Conservation (phyloP, 1,284 basidiomycete species). For the Tilletia caries region DNA sequence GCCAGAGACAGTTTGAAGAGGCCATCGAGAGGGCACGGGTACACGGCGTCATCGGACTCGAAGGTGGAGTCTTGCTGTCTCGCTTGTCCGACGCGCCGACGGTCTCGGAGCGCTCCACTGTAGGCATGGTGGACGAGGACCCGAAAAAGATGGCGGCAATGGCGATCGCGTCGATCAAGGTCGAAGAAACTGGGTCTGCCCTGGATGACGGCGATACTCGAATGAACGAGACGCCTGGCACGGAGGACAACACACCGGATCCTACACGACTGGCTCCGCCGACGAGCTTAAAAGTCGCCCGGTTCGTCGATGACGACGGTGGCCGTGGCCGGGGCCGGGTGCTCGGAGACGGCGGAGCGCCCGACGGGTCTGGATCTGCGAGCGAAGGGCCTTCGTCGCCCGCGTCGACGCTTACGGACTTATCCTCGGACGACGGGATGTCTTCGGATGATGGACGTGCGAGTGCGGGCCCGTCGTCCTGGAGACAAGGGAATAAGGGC, state of each 20-base stretch:
- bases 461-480: no score
- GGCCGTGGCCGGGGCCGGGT: no score
- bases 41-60: not conserved
- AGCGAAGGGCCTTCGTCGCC: not conserved
- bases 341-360: no score
- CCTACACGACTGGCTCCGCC: not conserved
- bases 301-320: no score
- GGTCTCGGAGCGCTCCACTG: not conserved
- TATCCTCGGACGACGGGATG: not conserved
- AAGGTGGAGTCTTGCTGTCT: not conserved
- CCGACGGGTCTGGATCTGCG: not conserved
- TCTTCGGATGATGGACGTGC: not conserved
- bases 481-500: no score
- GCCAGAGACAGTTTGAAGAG: not conserved
- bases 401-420: not conserved
- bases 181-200: not conserved
- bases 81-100: not conserved
- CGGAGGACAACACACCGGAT: not conserved
- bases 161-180: not conserved
- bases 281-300: no score
- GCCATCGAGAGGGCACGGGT: conserved; percentile 3
- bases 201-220: not conserved
- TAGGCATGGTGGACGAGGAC: not conserved
- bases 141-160: not conserved
- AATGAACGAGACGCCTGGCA: not conserved